Percentiles rank a stretch among this genome's conserved stretches.
These are phyloP conservation scores for Lachancea cidri DNA, from an alignment of 805 yeast genomes.

Conservation along the genomic window DNA sequence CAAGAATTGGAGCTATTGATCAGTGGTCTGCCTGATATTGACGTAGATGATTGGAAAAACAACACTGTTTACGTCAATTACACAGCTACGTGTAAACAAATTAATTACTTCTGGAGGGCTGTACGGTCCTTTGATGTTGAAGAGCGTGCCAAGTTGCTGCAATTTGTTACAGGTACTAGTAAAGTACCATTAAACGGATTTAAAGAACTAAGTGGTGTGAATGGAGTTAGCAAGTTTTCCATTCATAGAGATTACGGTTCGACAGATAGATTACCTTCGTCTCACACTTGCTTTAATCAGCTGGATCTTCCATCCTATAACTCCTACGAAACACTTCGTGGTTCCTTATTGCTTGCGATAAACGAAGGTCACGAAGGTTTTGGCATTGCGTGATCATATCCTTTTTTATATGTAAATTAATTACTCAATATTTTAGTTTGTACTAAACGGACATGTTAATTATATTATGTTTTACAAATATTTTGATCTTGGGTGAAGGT, in stretches of 20 bases:
- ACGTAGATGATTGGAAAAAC: constrained; percentile 92
- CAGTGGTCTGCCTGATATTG: constrained; percentile 94
- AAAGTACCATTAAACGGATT: constrained; percentile 95
- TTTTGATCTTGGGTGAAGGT: too few species aligned
- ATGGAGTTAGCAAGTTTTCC: constrained; percentile 79
- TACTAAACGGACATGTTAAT: too few species aligned
- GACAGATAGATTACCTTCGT: constrained; percentile 82
- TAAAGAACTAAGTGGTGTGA: constrained; percentile 80
- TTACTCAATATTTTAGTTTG: background rate
- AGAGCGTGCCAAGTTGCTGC: constrained; percentile 88
- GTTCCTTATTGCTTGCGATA: constrained; percentile 74
- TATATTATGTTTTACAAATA: too few species aligned
- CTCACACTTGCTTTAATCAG: constrained; percentile 97
- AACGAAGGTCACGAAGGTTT: constrained; percentile 96
- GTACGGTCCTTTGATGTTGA: constrained; percentile 90
- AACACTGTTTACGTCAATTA: constrained; percentile 80
- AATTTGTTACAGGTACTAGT: constrained; percentile 95
- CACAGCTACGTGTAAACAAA: constrained; percentile 74
- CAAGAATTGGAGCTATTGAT: constrained; percentile 90
- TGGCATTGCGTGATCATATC: constrained; percentile 42
- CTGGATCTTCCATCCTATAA: constrained; percentile 91
- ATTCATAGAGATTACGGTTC: constrained; percentile 87
- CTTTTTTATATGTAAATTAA: background rate
- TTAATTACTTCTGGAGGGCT: constrained; percentile 98
- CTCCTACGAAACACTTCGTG: constrained; percentile 77